Base-by-base conservation (phyloP, 2,329 filamentous ascomycete species). In the Beauveria asiatica region DNA sequence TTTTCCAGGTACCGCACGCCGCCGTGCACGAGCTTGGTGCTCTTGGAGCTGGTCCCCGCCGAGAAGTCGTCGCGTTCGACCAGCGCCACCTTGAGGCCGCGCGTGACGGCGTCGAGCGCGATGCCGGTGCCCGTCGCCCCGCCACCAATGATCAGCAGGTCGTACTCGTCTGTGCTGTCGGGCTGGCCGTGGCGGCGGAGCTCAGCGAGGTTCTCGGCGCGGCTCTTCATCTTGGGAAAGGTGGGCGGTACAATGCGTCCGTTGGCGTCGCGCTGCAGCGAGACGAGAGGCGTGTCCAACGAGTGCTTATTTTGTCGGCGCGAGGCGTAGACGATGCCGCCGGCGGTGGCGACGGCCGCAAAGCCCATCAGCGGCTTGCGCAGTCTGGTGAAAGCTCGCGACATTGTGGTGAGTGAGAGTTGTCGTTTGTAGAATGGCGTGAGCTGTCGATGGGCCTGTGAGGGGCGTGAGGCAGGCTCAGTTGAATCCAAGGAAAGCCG, bases 1-100 rank as follows among this genome's bases (percentile, higher is more conserved):
- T 94, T 94, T 73, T 94, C 90, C 61, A 94, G 79, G 71, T 93
- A 94, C 65, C 89, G 83, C 62, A 94, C 90, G 69, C 89, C 89
- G 66, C 89, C 89, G 74, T 94, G 89, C 19, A 94, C 90, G 57
- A 94, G 80, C 75, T 94, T 94, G 53, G 89, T 94, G 76, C 88
- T 92, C 78, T 93, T 93, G 73, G 87, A 90, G 76, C 88, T 92
- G 45, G 89, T 93, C 33, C 90, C 89, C 63, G 86, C 82, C 67
- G 86, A 87, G 72, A 93, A 94, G 74, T 94, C 89, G 72, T 93
- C 90, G 63, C 89, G 81, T 75, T 94, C 89, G 17, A 94, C 88
- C 55, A 92, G 75, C 13, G 90, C 89, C 62, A 94, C 89, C 74
- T 86, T 90, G 67, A 93, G 76, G 2, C 89, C 89, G 66, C 89